phyloP scores from a whole-genome alignment of 2,329 filamentous ascomycete genomes.

The Nakataea oryzae region DNA sequence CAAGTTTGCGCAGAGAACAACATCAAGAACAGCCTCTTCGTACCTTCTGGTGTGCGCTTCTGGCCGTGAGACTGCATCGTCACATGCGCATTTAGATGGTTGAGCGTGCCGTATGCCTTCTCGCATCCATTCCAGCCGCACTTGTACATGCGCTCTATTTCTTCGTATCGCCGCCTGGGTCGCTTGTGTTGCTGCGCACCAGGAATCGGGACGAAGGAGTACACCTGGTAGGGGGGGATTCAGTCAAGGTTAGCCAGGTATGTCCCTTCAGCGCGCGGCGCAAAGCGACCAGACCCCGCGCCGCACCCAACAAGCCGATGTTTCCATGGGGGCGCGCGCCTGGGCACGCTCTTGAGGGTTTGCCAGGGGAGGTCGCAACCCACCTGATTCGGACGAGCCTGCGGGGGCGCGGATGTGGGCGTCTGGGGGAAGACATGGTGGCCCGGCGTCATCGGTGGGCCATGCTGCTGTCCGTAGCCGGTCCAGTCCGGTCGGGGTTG shows the following conservation, averaged over 20 bases:
- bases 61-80: conserved; percentile 96
- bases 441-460: conserved; percentile 36
- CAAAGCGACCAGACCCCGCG: neutral
- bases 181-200: conserved; percentile 96
- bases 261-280: neutral
- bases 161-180: conserved; percentile 85
- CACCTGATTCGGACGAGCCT: conserved; percentile 50
- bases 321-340: neutral
- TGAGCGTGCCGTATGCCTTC: conserved; percentile 95
- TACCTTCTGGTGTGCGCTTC: conserved; percentile 96
- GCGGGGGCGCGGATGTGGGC: conserved; percentile 42
- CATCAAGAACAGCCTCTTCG: conserved; percentile 19
- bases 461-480: conserved; percentile 48
- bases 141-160: conserved; percentile 99
- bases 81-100: conserved; percentile 95
- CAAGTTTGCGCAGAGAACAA: neutral
- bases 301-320: neutral
- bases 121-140: conserved; percentile 98
- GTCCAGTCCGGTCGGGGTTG: conserved; percentile 67
- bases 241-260: conserved; percentile 10
- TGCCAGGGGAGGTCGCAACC: conserved; percentile 16
- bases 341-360: no score
- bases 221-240: conserved; percentile 57
- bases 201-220: conserved; percentile 95
- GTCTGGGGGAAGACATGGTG: conserved; percentile 46